Base-by-base conservation (phyloP, 768 basidiomycete species). In the Mycena galericulata region DNA sequence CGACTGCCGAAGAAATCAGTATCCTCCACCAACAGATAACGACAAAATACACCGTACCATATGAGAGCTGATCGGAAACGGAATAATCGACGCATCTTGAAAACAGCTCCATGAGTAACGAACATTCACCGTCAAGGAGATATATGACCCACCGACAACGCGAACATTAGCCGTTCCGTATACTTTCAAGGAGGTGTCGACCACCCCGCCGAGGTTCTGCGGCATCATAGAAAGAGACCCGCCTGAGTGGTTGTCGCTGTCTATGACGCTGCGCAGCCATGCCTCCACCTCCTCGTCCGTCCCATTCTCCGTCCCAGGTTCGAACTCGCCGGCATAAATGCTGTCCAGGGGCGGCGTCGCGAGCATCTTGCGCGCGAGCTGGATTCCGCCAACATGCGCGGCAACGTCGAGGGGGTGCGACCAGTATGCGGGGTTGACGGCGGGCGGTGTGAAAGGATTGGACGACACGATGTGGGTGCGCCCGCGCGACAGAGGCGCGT, bases 351-450 rank as follows among this genome's bases (percentile, higher is more conserved):
- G 81, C 11, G 78, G 72, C 0, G 75, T 69, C 0, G 70, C 65
- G 1, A 79, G 74, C 72, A 79, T 77, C 58, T 62, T 73, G n/a
- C 80, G 73, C 4, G 73, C 76, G 34, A 80, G 76, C 59, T 81
- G 75, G 32, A 80, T 69, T 1, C 75, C 77, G 29, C 75, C 78
- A 20, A 79, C 75, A 24, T 82, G 78, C 3, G 78, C 67, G 2
- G 77, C 72, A 10, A 78, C 60, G 63, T 82, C 82, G 18, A 78
- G 51, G 1, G 78, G 76, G 57, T 80, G 79, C 0, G 76, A 59
- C 68, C 80, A 79, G 65, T 83, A 88, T 45, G 83, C 83, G 0
- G 88, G 86, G 73, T 89, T 83, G 67, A 89, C 86, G 5, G 75
- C 73, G 0, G 88, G 87, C 27, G 78, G 68, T n/a, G 75, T 73